phyloP scores from a whole-genome alignment of 352 stramenopile genomes.

The Phytopythium mirpurense region DNA sequence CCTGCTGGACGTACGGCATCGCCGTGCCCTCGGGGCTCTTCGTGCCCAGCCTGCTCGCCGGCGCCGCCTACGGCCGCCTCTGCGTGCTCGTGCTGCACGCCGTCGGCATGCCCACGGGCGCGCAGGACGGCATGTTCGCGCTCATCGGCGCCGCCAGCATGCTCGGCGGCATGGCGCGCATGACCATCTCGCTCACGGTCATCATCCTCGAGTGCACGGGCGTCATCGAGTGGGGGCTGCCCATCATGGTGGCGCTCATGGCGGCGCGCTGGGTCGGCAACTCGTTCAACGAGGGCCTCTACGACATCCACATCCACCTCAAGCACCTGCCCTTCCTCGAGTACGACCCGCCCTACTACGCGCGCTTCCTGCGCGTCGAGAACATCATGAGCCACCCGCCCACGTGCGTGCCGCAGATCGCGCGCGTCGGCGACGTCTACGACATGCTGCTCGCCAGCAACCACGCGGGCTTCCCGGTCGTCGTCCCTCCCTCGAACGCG shows the following conservation, averaged over 20 bases:
- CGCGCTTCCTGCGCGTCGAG: slow-evolving; percentile 67
- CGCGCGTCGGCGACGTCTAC: too few relatives aligned
- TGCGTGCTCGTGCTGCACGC: slow-evolving; percentile 71
- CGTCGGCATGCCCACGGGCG: slow-evolving; percentile 67
- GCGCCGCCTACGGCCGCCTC: slow-evolving; percentile 92
- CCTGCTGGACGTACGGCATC: slow-evolving; percentile 95
- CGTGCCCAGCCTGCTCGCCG: slow-evolving; percentile 92
- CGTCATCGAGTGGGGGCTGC: slow-evolving; percentile 97
- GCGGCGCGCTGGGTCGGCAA: slow-evolving; percentile 96
- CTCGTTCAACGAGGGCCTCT: slow-evolving; percentile 98
- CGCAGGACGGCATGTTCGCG: slow-evolving; percentile 92
- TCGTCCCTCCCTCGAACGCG: slow-evolving; percentile 36
- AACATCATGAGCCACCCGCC: slow-evolving; percentile 90
- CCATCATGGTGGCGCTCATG: slow-evolving; percentile 97
- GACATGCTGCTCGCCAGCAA: slow-evolving; percentile 52
- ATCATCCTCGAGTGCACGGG: slow-evolving; percentile 98
- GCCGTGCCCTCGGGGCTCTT: slow-evolving; percentile 96
- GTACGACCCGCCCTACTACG: slow-evolving; percentile 57
- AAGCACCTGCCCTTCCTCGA: slow-evolving; percentile 78
- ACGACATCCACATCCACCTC: slow-evolving; percentile 98
- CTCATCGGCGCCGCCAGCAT: slow-evolving; percentile 29
- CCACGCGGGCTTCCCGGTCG: slow-evolving; percentile 73
- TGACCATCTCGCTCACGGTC: slow-evolving; percentile 98
- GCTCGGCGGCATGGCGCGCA: slow-evolving; percentile 95
- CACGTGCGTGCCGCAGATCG: slow-evolving; percentile 29